Percentiles rank a stretch among this genome's conserved stretches.
Conservation (phyloP, 2,329 filamentous ascomycete species). For the Colletotrichum theobromicola region DNA sequence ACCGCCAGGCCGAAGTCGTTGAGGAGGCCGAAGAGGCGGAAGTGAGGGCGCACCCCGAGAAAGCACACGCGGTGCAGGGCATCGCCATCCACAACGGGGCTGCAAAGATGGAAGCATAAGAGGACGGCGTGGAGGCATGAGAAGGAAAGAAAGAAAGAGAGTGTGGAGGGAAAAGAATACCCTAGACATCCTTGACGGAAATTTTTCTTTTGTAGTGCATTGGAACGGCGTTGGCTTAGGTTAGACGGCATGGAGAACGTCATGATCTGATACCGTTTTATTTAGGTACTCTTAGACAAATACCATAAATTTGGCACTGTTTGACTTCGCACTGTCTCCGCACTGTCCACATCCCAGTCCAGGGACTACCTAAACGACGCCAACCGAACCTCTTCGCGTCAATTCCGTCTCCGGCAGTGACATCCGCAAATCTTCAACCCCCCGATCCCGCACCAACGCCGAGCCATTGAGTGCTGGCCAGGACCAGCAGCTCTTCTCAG, state of each 20-base stretch:
- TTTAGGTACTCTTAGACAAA: neutral
- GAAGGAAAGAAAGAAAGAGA: neutral
- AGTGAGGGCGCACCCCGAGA: neutral
- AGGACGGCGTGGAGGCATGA: neutral
- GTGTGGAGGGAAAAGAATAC: neutral
- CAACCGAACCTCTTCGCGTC: neutral
- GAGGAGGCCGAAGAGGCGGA: slow-evolving; percentile 15
- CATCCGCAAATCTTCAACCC: neutral
- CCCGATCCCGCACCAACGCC: slow-evolving; percentile 5
- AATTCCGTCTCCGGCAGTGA: neutral
- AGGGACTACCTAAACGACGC: neutral
- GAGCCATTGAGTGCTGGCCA: slow-evolving; percentile 38
- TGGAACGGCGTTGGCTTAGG: slow-evolving; percentile 9
- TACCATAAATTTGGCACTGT: neutral
- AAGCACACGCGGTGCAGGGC: slow-evolving; percentile 3
- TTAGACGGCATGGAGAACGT: slow-evolving; percentile 4
- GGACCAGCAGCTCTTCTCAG: slow-evolving; percentile 27
- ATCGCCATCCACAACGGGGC: neutral
- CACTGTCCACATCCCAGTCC: neutral
- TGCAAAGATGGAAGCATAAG: slow-evolving; percentile 10
- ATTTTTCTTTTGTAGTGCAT: slow-evolving; percentile 12
- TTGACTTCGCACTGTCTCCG: neutral
- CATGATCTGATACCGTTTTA: slow-evolving; percentile 11
- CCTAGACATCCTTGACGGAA: neutral
- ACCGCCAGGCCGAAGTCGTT: slow-evolving; percentile 70